Conservation (phyloP, 2,329 filamentous ascomycete genomes). For the Arachnomyces sp. region DNA sequence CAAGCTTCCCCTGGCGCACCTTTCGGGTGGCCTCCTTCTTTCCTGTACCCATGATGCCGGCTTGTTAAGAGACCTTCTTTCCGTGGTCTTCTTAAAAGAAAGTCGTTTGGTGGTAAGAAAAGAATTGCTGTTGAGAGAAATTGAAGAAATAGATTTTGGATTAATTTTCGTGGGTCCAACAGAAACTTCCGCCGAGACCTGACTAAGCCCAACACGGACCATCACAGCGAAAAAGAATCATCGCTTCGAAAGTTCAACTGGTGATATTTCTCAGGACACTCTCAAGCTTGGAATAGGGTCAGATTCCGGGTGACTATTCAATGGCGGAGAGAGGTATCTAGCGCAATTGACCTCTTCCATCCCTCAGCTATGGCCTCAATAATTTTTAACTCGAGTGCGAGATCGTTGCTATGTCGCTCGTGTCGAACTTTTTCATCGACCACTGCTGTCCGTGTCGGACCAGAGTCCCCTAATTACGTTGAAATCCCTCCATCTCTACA, state of each 20-base stretch:
- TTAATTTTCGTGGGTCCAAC: too few species aligned
- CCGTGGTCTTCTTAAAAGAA: too few species aligned
- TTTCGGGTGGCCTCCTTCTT: constrained; percentile 87
- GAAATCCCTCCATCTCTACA: constrained; percentile 72
- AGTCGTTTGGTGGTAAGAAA: too few species aligned
- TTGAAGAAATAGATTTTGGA: too few species aligned
- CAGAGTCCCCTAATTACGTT: constrained; percentile 83
- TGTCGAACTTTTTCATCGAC: constrained; percentile 33
- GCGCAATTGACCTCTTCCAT: too few species aligned
- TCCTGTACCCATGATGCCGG: constrained; percentile 65
- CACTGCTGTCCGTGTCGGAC: constrained; percentile 37
- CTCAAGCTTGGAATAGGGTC: too few species aligned
- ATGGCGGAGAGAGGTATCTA: too few species aligned
- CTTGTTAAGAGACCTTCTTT: constrained; percentile 2
- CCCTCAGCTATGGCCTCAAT: constrained; percentile 8
- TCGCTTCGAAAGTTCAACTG: constrained; percentile 4
- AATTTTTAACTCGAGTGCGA: constrained; percentile 13
- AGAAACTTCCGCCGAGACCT: constrained; percentile 5
- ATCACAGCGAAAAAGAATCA: constrained; percentile 7
- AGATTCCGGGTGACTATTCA: too few species aligned
- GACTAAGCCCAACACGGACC: constrained; percentile 10
- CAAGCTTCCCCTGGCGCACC: constrained; percentile 74
- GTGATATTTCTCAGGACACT: too few species aligned
- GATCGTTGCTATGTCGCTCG: constrained; percentile 29
- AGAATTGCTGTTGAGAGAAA: too few species aligned